Conservation (phyloP, 768 basidiomycete species). For the Boletus pseudopeckii region DNA sequence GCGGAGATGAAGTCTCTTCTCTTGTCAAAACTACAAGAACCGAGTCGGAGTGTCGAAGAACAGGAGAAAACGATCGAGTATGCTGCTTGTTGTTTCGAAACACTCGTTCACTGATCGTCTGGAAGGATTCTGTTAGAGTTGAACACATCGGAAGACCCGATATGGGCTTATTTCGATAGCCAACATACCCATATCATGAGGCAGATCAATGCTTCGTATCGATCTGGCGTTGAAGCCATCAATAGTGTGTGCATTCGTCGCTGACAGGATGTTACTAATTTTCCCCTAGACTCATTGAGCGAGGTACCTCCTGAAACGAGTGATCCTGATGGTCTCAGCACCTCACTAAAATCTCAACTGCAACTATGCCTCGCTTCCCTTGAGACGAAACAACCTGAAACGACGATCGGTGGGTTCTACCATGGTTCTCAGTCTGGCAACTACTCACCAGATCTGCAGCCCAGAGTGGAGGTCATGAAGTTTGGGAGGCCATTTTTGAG, state of each 20-base stretch:
- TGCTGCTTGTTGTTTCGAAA: constrained; percentile 23
- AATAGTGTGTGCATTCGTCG: constrained; percentile 35
- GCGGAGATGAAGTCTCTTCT: constrained; percentile 81
- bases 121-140: constrained; percentile 83
- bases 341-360: constrained; percentile 54
- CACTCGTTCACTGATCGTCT: constrained; percentile 7
- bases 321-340: constrained; percentile 38
- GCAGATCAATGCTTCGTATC: constrained; percentile 64
- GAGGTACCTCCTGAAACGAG: constrained; percentile 35
- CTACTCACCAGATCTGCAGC: constrained; percentile 39
- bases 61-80: constrained; percentile 97
- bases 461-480: constrained; percentile 65
- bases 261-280: constrained; percentile 3
- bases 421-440: neutral
- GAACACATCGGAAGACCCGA: constrained; percentile 81
- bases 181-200: constrained; percentile 86
- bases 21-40: constrained; percentile 76
- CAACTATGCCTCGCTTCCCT: constrained; percentile 56
- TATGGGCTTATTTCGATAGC: constrained; percentile 94
- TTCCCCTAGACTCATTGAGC: constrained; percentile 43
- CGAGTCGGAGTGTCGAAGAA: constrained; percentile 78
- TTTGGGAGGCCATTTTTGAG: constrained; percentile 76
- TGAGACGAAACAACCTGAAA: constrained; percentile 62
- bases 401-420: constrained; percentile 48
- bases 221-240: constrained; percentile 48